Evolutionary conservation across 163 green algal genomes (phyloP).

Genomic region (Chlorella variabilis): DNA sequence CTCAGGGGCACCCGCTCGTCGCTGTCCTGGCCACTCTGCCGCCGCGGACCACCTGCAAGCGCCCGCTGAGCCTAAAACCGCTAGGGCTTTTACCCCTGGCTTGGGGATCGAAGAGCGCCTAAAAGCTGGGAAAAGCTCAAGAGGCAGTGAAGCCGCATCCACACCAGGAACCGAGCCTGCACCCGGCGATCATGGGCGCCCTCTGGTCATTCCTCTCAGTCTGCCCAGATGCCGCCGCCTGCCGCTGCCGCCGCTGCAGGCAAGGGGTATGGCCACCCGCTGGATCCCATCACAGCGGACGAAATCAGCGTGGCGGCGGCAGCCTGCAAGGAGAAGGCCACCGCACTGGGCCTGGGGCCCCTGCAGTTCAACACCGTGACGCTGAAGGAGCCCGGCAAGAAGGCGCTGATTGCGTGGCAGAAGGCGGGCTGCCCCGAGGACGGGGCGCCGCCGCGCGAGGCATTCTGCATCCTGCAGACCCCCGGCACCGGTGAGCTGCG

Average conservation of each 20-base stretch:
- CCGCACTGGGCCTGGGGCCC: not conserved
- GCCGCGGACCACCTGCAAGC: no score
- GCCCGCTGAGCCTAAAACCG: no score
- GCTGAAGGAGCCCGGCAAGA: constrained; percentile 49
- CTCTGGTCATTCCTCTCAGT: no score
- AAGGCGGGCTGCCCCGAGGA: constrained; percentile 27
- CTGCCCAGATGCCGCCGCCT: not conserved
- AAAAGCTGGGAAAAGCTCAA: no score
- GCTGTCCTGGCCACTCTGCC: no score
- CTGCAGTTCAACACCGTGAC: constrained; percentile 40
- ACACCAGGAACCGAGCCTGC: no score
- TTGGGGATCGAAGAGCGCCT: no score
- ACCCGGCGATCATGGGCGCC: no score
- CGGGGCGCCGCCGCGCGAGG: constrained; percentile 40
- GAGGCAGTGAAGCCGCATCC: no score
- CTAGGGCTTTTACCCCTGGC: no score
- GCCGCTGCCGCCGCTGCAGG: not conserved
- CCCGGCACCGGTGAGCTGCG: not conserved
- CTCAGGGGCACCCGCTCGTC: no score
- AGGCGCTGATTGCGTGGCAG: constrained; percentile 37
- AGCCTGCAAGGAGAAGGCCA: constrained; percentile 43
- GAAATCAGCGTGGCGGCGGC: constrained; percentile 43
- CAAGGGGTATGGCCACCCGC: constrained; percentile 35
- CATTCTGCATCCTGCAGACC: constrained; percentile 21
- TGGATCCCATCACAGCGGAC: constrained; percentile 51